phyloP scores from a whole-genome alignment of 2,329 filamentous ascomycete species.

The Clarireedia sp. region DNA sequence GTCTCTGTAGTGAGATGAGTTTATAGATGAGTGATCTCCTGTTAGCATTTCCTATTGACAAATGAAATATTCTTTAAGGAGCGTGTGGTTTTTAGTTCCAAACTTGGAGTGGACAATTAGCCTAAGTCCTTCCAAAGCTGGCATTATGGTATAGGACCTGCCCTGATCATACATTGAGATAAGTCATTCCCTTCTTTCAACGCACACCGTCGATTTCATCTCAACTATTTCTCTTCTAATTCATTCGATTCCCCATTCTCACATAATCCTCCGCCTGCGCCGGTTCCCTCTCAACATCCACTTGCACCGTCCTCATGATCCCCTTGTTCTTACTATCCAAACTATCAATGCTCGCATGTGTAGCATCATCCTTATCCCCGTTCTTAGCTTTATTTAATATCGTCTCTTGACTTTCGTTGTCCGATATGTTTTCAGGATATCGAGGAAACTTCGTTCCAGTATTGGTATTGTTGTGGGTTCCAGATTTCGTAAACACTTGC shows the following conservation, averaged over 20 bases:
- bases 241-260: background rate
- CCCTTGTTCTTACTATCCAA: background rate
- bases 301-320: background rate
- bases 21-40: too few species aligned
- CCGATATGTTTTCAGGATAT: background rate
- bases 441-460: background rate
- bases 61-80: too few species aligned
- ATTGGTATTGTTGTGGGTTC: background rate
- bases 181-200: too few species aligned
- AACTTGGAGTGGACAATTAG: too few species aligned
- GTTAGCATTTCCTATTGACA: too few species aligned
- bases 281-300: background rate
- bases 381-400: background rate
- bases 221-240: too few species aligned
- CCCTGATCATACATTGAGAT: too few species aligned
- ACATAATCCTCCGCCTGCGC: background rate
- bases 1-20: too few species aligned
- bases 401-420: slow-evolving; percentile 3
- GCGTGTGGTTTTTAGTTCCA: too few species aligned
- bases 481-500: background rate
- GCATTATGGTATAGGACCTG: too few species aligned
- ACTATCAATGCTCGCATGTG: background rate
- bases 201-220: too few species aligned
- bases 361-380: background rate
- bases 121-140: too few species aligned